Evolutionary conservation across 2,329 filamentous ascomycete species (phyloP).

Genomic region (Penicillium thymicola): DNA sequence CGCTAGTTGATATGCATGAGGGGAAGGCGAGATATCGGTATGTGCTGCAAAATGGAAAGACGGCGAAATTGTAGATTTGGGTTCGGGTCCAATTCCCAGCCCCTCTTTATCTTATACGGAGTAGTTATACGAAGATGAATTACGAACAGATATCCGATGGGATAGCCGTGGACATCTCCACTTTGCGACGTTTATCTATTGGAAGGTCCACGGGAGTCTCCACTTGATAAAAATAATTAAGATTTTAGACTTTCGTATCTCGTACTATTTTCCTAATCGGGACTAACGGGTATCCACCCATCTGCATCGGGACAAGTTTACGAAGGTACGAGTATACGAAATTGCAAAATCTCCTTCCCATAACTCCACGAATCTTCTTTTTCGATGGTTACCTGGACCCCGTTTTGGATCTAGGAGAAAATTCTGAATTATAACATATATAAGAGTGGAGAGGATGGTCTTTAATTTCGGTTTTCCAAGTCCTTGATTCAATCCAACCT

Average conservation of each 20-base stretch:
- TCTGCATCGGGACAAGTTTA: neutral
- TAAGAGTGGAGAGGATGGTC: neutral
- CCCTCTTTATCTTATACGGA: neutral
- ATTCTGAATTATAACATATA: neutral
- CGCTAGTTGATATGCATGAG: constrained; percentile 44
- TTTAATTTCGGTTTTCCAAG: neutral
- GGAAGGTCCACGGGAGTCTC: neutral
- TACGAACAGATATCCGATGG: no score
- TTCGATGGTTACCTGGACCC: neutral
- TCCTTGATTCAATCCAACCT: neutral
- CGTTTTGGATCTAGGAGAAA: neutral
- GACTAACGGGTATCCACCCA: neutral
- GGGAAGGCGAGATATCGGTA: constrained; percentile 48
- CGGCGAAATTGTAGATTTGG: constrained; percentile 28
- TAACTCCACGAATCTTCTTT: neutral
- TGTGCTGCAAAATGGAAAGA: constrained; percentile 42
- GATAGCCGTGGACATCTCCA: neutral
- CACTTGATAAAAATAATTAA: neutral
- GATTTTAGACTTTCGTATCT: neutral
- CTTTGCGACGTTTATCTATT: neutral
- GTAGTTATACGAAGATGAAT: neutral
- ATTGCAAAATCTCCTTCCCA: neutral
- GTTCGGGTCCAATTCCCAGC: neutral
- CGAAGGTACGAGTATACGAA: neutral
- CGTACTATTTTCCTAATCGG: neutral